Conservation (phyloP, 106 monocot genomes). For the Dioscorea dumetorum region DNA sequence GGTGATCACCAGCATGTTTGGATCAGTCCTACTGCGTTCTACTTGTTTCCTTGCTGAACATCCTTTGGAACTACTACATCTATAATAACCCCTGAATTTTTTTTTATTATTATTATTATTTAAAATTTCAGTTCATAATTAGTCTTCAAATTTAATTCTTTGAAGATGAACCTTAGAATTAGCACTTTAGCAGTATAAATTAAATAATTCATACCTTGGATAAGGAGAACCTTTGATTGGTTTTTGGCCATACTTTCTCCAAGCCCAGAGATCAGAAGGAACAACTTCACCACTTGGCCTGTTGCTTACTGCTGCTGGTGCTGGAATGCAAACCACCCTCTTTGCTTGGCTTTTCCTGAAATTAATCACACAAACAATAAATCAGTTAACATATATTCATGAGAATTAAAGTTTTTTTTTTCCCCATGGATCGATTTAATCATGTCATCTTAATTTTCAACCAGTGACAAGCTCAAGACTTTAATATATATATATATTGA, state of each 20-base stretch:
- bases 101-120: no score
- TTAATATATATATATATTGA: not conserved
- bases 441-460: not conserved
- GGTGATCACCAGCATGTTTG: slow-evolving; percentile 94
- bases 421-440: not conserved
- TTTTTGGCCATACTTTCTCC: slow-evolving; percentile 96
- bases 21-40: slow-evolving; percentile 82
- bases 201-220: slow-evolving; percentile 51
- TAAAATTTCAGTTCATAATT: no score
- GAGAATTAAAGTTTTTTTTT: not conserved
- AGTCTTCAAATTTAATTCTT: no score
- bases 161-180: no score
- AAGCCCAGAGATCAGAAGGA: slow-evolving; percentile 96
- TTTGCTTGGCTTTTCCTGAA: slow-evolving; percentile 86
- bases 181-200: no score
- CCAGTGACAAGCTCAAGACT: not conserved
- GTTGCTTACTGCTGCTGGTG: slow-evolving; percentile 62
- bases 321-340: slow-evolving; percentile 93
- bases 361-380: not conserved
- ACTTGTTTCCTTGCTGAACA: slow-evolving; percentile 98
- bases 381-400: slow-evolving; percentile 1
- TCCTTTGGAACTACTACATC: slow-evolving; percentile 97
- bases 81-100: slow-evolving; percentile 83
- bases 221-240: slow-evolving; percentile 96
- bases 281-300: slow-evolving; percentile 80